These are phyloP conservation scores for Tolypocladium pustulatum DNA, from an alignment of 2,329 filamentous ascomycete genomes.

Conservation along the genomic window DNA sequence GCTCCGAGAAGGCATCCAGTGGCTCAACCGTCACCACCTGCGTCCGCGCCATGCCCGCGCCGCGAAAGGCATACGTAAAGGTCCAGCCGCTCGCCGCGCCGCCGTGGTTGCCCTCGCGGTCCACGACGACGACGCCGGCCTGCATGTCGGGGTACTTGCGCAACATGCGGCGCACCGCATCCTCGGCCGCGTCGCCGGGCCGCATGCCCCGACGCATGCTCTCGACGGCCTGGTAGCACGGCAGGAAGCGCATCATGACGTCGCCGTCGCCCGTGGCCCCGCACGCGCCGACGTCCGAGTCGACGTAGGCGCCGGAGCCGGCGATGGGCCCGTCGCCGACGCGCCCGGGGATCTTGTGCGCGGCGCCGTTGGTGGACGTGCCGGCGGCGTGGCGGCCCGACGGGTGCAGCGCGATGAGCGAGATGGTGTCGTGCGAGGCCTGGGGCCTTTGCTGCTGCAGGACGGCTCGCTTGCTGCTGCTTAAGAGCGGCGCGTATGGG, in stretches of 20 bases:
- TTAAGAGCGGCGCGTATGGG: slow-evolving; percentile 29
- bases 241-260: slow-evolving; percentile 46
- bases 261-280: slow-evolving; percentile 48
- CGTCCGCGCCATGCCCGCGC: slow-evolving; percentile 33
- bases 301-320: slow-evolving; percentile 44
- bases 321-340: slow-evolving; percentile 45
- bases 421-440: slow-evolving; percentile 41
- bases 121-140: slow-evolving; percentile 40
- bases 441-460: not conserved
- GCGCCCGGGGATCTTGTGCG: slow-evolving; percentile 42
- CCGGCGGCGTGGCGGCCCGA: slow-evolving; percentile 39
- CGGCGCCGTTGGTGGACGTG: slow-evolving; percentile 45
- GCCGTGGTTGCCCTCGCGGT: slow-evolving; percentile 36
- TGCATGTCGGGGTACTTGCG: slow-evolving; percentile 32
- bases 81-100: slow-evolving; percentile 43
- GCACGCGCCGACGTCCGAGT: slow-evolving; percentile 41
- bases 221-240: slow-evolving; percentile 48
- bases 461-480: not conserved
- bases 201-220: slow-evolving; percentile 37
- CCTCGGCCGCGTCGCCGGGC: slow-evolving; percentile 36
- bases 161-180: slow-evolving; percentile 39
- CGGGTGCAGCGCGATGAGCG: slow-evolving; percentile 34
- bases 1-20: not conserved
- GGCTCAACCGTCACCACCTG: slow-evolving; percentile 29
- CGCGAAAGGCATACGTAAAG: slow-evolving; percentile 42